phyloP scores from a whole-genome alignment of 352 stramenopile genomes.

The Phytophthora syringae region DNA sequence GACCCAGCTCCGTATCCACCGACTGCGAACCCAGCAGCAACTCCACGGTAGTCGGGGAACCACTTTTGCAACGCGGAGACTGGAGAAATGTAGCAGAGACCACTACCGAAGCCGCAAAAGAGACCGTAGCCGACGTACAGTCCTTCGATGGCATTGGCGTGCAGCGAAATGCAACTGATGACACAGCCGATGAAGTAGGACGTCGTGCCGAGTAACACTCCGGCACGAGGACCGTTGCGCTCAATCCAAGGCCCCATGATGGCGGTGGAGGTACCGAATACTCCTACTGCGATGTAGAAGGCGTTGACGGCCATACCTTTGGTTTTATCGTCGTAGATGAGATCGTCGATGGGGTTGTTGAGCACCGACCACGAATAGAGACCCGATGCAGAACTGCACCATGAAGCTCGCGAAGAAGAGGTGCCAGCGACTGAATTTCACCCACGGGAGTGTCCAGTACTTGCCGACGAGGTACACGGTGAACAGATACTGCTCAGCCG shows the following conservation, averaged over 20 bases:
- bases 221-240: conserved; percentile 56
- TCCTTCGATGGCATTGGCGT: conserved; percentile 49
- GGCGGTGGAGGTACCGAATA: conserved; percentile 65
- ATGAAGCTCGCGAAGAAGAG: conserved; percentile 69
- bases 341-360: conserved; percentile 69
- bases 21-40: conserved; percentile 71
- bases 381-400: conserved; percentile 78
- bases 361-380: conserved; percentile 83
- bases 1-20: conserved; percentile 67
- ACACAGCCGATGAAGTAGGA: conserved; percentile 61
- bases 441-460: conserved; percentile 47
- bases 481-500: conserved; percentile 59
- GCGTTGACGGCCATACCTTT: conserved; percentile 69
- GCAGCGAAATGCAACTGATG: conserved; percentile 57
- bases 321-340: conserved; percentile 53
- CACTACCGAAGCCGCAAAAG: conserved; percentile 66
- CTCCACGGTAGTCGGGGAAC: conserved; percentile 80
- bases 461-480: conserved; percentile 58
- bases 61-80: conserved; percentile 78
- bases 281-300: conserved; percentile 75
- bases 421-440: conserved; percentile 70
- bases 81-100: conserved; percentile 79
- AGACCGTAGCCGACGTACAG: conserved; percentile 78
- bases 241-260: conserved; percentile 79
- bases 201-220: conserved; percentile 53